These are phyloP conservation scores for Coemansia guatemalensis DNA, from an alignment of 192 early-diverging fungal genomes.

Conservation along the genomic window DNA sequence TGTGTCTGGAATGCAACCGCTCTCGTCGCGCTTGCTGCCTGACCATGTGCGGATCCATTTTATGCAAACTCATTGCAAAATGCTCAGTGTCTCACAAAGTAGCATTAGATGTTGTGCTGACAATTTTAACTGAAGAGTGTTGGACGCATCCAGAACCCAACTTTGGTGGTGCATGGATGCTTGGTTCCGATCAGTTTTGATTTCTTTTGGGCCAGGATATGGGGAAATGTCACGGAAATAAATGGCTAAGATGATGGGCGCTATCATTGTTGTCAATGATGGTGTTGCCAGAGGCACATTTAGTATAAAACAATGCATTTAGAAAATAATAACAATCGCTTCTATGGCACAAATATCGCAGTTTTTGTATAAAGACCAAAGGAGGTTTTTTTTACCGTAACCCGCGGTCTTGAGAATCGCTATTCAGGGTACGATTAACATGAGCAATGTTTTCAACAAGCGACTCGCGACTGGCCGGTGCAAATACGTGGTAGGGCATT, in stretches of 20 bases:
- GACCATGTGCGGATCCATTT: constrained; percentile 6
- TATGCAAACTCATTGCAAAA: neutral
- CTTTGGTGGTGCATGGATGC: too few relatives aligned
- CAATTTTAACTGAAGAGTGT: too few relatives aligned
- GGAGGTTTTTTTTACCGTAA: neutral
- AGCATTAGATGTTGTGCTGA: too few relatives aligned
- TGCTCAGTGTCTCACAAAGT: too few relatives aligned
- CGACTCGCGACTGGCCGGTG: constrained; percentile 36
- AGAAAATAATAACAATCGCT: neutral
- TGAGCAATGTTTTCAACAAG: constrained; percentile 32
- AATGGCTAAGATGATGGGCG: too few relatives aligned
- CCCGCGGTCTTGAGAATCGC: neutral
- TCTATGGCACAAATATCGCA: neutral
- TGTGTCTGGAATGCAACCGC: neutral
- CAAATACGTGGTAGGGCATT: constrained; percentile 46
- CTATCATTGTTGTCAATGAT: too few relatives aligned
- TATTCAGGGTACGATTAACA: constrained; percentile 13
- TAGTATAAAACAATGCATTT: too few relatives aligned
- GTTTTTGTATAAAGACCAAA: neutral
- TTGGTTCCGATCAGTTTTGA: too few relatives aligned
- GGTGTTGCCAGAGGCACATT: too few relatives aligned
- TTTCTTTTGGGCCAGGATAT: too few relatives aligned
- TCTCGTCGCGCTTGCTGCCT: constrained; percentile 3
- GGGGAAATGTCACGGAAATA: too few relatives aligned
- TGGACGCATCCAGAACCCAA: too few relatives aligned